phyloP scores from a whole-genome alignment of 441 rosid genomes.

The Populus tomentosa region DNA sequence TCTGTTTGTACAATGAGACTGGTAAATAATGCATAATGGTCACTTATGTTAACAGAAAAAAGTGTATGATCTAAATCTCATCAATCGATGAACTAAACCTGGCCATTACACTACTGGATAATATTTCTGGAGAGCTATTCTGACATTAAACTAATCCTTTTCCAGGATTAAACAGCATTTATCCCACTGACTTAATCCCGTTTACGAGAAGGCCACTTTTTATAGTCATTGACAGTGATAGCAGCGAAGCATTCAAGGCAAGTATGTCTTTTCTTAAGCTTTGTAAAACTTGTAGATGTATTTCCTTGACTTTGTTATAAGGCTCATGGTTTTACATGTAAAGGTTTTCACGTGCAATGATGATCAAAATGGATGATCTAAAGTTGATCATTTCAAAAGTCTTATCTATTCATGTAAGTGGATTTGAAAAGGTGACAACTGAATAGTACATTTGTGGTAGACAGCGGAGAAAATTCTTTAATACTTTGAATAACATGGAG shows the following conservation, averaged over 20 bases:
- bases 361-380: not conserved
- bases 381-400: not conserved
- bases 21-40: too few relatives aligned
- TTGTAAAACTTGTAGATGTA: not conserved
- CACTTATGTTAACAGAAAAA: not conserved
- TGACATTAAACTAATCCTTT: slow-evolving; percentile 20
- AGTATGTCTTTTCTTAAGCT: slow-evolving; percentile 21
- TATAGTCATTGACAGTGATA: slow-evolving; percentile 75
- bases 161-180: slow-evolving; percentile 77
- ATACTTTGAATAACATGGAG: too few relatives aligned
- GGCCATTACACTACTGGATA: slow-evolving; percentile 1
- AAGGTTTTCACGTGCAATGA: not conserved
- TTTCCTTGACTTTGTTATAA: not conserved
- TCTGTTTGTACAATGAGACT: too few relatives aligned
- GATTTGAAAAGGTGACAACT: not conserved
- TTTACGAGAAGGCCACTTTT: slow-evolving; percentile 90
- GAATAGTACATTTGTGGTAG: not conserved
- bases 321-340: not conserved
- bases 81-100: not conserved
- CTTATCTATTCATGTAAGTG: not conserved
- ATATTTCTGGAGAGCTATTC: slow-evolving; percentile 3
- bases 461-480: not conserved
- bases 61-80: not conserved
- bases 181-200: slow-evolving; percentile 86
- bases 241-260: slow-evolving; percentile 70